Conservation (phyloP, 2,329 filamentous ascomycete species). For the Venturia carpophila region DNA sequence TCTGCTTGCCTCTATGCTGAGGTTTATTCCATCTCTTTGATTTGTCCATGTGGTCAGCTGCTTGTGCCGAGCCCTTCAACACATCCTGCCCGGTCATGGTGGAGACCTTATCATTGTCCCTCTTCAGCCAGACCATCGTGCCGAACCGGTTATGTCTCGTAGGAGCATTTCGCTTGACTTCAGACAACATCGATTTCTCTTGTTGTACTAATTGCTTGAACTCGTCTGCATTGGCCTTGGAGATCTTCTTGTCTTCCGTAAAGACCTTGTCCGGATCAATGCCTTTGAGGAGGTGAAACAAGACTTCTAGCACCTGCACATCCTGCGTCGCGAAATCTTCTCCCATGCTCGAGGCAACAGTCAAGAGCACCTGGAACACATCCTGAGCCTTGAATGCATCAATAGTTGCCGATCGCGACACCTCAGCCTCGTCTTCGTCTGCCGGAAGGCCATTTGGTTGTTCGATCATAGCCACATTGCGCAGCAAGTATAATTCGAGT, state of each 20-base stretch:
- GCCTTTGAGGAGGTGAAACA: conserved; percentile 89
- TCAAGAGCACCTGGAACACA: conserved; percentile 76
- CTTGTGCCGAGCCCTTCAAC: conserved; percentile 62
- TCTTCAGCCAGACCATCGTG: conserved; percentile 93
- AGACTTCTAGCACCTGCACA: conserved; percentile 77
- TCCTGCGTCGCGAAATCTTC: conserved; percentile 90
- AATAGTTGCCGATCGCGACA: conserved; percentile 80
- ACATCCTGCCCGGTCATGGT: conserved; percentile 85
- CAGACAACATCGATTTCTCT: conserved; percentile 73
- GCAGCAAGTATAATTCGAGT: conserved; percentile 77
- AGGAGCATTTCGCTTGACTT: conserved; percentile 68
- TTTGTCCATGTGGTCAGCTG: conserved; percentile 81
- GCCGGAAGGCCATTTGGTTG: conserved; percentile 64
- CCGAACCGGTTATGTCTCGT: conserved; percentile 91
- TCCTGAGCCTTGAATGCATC: conserved; percentile 87
- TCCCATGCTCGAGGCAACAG: conserved; percentile 83
- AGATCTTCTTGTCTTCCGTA: conserved; percentile 67
- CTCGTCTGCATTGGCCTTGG: conserved; percentile 62
- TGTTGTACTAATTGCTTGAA: conserved; percentile 68
- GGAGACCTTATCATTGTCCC: conserved; percentile 74
- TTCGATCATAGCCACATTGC: conserved; percentile 80
- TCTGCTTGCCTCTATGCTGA: conserved; percentile 40
- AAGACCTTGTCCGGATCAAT: conserved; percentile 79
- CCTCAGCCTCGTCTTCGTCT: conserved; percentile 82
- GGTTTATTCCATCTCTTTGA: conserved; percentile 87